These are phyloP conservation scores for Neofusicoccum sp. DNA, from an alignment of 2,329 filamentous ascomycete species.

Conservation along the genomic window DNA sequence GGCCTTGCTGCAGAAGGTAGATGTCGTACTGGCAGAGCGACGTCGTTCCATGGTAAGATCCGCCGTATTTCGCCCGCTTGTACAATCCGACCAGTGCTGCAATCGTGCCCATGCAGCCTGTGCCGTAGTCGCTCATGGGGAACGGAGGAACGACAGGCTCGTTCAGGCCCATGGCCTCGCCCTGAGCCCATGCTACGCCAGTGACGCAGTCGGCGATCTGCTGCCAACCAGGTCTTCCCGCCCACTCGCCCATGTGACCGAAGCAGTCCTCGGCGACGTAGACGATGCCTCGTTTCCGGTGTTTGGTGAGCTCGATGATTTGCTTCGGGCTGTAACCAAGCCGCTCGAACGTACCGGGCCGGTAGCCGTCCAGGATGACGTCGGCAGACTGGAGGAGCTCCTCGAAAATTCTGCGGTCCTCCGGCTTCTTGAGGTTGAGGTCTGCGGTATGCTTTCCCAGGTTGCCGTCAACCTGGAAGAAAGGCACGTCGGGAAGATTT, in stretches of 20 bases:
- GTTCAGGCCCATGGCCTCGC: constrained; percentile 61
- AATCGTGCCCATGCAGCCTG: constrained; percentile 71
- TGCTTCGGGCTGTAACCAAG: constrained; percentile 64
- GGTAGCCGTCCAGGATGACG: constrained; percentile 70
- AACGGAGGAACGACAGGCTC: constrained; percentile 69
- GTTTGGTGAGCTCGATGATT: constrained; percentile 56
- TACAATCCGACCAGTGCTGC: constrained; percentile 67
- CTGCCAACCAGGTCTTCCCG: constrained; percentile 68
- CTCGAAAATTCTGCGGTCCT: constrained; percentile 61
- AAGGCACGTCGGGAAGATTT: constrained; percentile 69
- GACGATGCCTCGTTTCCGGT: constrained; percentile 64
- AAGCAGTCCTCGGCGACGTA: constrained; percentile 75
- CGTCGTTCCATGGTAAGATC: constrained; percentile 66
- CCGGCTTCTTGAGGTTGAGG: constrained; percentile 61
- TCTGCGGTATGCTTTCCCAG: constrained; percentile 69
- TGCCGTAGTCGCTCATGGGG: constrained; percentile 66
- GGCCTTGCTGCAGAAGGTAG: constrained; percentile 63
- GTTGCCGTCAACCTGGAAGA: constrained; percentile 73
- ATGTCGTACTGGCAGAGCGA: constrained; percentile 71
- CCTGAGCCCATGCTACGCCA: constrained; percentile 64
- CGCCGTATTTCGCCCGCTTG: constrained; percentile 63
- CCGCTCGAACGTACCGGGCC: constrained; percentile 65
- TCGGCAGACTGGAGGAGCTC: constrained; percentile 63
- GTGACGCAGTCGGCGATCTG: constrained; percentile 70
- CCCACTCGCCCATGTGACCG: constrained; percentile 66